These are phyloP conservation scores for Xerocomus amazonicus DNA, from an alignment of 1,284 basidiomycete species.

Conservation along the genomic window DNA sequence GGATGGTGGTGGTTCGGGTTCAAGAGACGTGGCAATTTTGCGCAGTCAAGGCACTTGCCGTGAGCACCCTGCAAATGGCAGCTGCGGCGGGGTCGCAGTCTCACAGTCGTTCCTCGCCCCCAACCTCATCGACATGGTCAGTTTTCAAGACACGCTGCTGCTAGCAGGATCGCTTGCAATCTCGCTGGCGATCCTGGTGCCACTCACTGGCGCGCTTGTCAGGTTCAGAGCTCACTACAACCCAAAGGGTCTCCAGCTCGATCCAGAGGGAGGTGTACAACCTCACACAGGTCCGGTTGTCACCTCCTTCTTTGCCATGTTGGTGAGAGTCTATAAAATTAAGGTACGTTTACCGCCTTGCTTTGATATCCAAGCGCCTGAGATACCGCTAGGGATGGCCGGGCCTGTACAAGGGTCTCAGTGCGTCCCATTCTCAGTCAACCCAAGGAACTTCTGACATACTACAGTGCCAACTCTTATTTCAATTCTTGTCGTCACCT, in stretches of 20 bases:
- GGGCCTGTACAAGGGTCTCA: constrained; percentile 81
- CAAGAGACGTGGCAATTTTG: constrained; percentile 29
- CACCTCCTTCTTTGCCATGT: constrained; percentile 62
- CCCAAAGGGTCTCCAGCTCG: constrained; percentile 78
- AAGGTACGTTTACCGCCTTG: constrained; percentile 48
- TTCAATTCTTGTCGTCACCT: constrained; percentile 56
- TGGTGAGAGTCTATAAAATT: constrained; percentile 68
- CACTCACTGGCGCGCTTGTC: constrained; percentile 65
- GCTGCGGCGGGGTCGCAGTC: background rate
- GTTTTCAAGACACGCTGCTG: constrained; percentile 40
- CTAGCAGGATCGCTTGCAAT: constrained; percentile 47
- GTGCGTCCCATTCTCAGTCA: constrained; percentile 42
- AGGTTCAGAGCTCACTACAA: constrained; percentile 79
- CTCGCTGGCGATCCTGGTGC: constrained; percentile 49
- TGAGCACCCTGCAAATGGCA: constrained; percentile 15
- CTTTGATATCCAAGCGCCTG: background rate
- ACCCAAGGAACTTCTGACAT: constrained; percentile 10
- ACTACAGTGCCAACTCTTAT: constrained; percentile 68
- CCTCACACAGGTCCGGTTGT: constrained; percentile 73
- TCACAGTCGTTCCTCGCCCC: background rate
- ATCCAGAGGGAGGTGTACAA: constrained; percentile 70
- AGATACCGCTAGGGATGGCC: constrained; percentile 53
- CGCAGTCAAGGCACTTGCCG: constrained; percentile 29
- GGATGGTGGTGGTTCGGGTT: constrained; percentile 40
- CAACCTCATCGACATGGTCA: constrained; percentile 30